Conservation (phyloP, 2,329 filamentous ascomycete species). For the Colletotrichum acutatum region DNA sequence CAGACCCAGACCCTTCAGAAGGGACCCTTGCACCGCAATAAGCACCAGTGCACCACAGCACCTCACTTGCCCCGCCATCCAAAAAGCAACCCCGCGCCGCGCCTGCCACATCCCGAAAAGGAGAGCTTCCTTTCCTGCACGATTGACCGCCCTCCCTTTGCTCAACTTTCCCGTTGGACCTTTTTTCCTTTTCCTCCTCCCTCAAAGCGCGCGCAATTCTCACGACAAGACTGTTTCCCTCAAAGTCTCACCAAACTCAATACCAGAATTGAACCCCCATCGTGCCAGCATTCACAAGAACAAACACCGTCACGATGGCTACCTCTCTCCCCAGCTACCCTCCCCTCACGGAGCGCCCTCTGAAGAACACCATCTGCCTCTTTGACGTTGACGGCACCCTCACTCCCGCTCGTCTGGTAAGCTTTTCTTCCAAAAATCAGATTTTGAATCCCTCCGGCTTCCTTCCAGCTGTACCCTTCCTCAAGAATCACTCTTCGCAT, state of each 20-base stretch:
- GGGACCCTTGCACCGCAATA: conserved; percentile 9
- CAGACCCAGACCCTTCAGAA: background rate
- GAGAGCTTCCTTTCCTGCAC: conserved; percentile 13
- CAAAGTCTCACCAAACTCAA: background rate
- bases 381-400: conserved; percentile 98
- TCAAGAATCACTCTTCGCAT: background rate
- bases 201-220: background rate
- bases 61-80: conserved; percentile 34
- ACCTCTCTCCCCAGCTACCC: conserved; percentile 64
- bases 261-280: background rate
- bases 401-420: conserved; percentile 81
- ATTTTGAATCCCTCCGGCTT: background rate
- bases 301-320: conserved; percentile 21
- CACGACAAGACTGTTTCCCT: background rate
- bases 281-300: background rate
- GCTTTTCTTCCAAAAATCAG: conserved; percentile 39
- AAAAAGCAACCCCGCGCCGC: conserved; percentile 29
- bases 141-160: background rate
- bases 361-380: conserved; percentile 93
- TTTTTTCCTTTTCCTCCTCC: background rate
- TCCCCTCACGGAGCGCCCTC: conserved; percentile 81
- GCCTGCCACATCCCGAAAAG: conserved; percentile 29
- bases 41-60: background rate
- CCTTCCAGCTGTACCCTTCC: background rate
- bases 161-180: background rate